Conservation (phyloP, 1,284 basidiomycete species). For the Cutaneotrichosporon sp. region DNA sequence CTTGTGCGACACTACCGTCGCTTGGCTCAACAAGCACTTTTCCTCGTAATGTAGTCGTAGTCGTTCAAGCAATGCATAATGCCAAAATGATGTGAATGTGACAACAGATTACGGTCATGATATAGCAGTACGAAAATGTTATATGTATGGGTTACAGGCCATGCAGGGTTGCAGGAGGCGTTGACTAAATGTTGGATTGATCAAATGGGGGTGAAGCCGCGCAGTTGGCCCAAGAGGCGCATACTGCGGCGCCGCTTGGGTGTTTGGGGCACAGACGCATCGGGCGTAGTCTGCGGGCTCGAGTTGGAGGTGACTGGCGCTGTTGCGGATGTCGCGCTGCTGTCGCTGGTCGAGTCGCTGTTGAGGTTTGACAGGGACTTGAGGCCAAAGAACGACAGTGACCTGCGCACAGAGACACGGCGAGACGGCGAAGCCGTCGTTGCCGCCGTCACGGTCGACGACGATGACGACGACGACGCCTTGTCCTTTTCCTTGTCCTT, state of each 20-base stretch:
- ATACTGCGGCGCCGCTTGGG: constrained; percentile 14
- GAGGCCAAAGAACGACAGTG: constrained; percentile 11
- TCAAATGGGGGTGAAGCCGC: constrained; percentile 14
- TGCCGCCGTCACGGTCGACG: neutral
- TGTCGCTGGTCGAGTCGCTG: neutral
- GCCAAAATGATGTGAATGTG: constrained; percentile 3
- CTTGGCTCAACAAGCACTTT: constrained; percentile 25
- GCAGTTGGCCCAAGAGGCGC: constrained; percentile 13
- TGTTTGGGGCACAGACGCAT: neutral
- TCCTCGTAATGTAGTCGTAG: neutral
- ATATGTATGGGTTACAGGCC: neutral
- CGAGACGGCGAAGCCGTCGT: neutral
- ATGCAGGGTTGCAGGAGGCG: neutral
- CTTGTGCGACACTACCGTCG: constrained; percentile 26
- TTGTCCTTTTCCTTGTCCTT: neutral
- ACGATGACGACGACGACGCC: neutral
- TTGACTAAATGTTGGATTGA: neutral
- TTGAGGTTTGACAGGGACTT: neutral
- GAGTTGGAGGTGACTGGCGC: neutral
- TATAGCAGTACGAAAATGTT: too few relatives aligned
- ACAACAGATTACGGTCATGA: constrained; percentile 1
- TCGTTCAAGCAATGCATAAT: constrained; percentile 2
- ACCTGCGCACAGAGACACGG: neutral
- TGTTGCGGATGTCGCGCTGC: neutral
- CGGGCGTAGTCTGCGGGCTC: neutral